Conservation (phyloP, 2,329 filamentous ascomycete species). For the Cyclaneusma minus region DNA sequence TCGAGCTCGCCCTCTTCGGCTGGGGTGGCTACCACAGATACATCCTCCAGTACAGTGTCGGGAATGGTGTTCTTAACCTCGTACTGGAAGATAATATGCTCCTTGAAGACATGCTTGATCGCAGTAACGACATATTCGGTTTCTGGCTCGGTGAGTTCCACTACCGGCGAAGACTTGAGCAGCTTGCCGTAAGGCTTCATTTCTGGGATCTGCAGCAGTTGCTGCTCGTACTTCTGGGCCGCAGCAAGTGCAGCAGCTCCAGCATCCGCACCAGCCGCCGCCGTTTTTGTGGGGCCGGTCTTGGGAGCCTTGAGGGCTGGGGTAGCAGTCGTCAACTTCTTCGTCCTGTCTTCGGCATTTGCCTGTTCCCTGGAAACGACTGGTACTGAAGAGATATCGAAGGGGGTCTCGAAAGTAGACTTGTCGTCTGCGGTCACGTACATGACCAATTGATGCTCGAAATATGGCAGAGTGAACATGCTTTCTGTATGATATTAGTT, state of each 20-base stretch:
- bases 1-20: slow-evolving; percentile 69
- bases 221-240: slow-evolving; percentile 77
- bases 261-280: slow-evolving; percentile 54
- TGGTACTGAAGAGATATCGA: slow-evolving; percentile 82
- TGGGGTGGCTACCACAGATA: slow-evolving; percentile 68
- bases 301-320: slow-evolving; percentile 90
- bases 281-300: slow-evolving; percentile 57
- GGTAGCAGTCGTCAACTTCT: slow-evolving; percentile 88
- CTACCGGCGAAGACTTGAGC: slow-evolving; percentile 74
- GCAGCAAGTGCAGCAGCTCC: slow-evolving; percentile 62
- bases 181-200: slow-evolving; percentile 78
- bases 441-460: slow-evolving; percentile 94
- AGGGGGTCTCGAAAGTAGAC: slow-evolving; percentile 67
- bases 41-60: slow-evolving; percentile 79
- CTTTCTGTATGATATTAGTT: slow-evolving; percentile 45
- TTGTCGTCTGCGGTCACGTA: slow-evolving; percentile 91
- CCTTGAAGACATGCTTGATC: slow-evolving; percentile 96
- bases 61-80: slow-evolving; percentile 95
- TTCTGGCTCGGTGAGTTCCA: slow-evolving; percentile 91
- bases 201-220: slow-evolving; percentile 79
- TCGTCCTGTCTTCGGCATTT: slow-evolving; percentile 86
- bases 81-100: slow-evolving; percentile 89
- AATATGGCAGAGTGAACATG: slow-evolving; percentile 86
- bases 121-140: slow-evolving; percentile 92
- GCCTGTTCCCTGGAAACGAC: slow-evolving; percentile 93